Evolutionary conservation across 257 asterid species (phyloP).

Genomic region (Rehmannia glutinosa): DNA sequence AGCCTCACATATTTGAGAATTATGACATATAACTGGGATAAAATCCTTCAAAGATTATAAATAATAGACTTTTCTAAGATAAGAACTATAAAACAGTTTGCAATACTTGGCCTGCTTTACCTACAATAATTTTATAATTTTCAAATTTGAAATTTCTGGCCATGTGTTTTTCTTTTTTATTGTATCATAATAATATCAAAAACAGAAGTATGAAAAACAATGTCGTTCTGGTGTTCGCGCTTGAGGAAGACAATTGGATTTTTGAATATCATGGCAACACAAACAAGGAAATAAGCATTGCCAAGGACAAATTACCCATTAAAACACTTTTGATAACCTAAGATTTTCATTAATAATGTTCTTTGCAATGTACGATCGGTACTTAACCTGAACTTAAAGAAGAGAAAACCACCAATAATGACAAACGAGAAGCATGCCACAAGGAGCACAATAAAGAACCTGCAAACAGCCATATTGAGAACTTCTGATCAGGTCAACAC

Average conservation of each 20-base stretch:
- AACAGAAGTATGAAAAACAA: constrained; percentile 9
- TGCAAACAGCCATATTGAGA: constrained; percentile 35
- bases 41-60: neutral
- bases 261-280: neutral
- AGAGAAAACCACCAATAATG: constrained; percentile 87
- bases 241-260: too few species aligned
- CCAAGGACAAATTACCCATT: neutral
- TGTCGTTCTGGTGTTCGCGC: too few species aligned
- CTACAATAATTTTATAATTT: constrained; percentile 1
- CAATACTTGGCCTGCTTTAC: neutral
- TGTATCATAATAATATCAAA: neutral
- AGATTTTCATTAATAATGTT: neutral
- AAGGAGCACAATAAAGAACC: constrained; percentile 83
- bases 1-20: neutral
- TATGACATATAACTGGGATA: neutral
- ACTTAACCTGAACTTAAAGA: constrained; percentile 76
- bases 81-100: neutral
- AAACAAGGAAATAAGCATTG: neutral
- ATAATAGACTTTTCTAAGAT: neutral
- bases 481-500: constrained; percentile 14
- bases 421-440: constrained; percentile 80
- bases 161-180: neutral
- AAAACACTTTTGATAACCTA: neutral
- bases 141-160: neutral
- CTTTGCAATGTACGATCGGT: constrained; percentile 5